These are phyloP conservation scores for Russula ochroleuca DNA, from an alignment of 768 basidiomycete genomes.

Conservation along the genomic window DNA sequence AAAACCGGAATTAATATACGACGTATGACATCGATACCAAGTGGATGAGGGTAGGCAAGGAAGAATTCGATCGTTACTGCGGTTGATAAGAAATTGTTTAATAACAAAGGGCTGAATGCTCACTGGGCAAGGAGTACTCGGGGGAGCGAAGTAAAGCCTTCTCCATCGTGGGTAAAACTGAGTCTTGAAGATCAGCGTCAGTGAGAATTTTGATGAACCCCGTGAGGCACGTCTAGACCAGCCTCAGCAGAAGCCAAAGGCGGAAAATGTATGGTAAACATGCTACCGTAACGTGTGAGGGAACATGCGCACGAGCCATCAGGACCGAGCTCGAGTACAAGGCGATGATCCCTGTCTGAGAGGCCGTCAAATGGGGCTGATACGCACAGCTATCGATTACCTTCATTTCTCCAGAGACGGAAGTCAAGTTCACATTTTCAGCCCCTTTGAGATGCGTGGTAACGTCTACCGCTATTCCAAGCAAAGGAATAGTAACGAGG, in stretches of 20 bases:
- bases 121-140: constrained; percentile 67
- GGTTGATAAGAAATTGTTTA: constrained; percentile 14
- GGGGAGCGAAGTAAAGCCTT: constrained; percentile 80
- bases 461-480: constrained; percentile 70
- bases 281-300: constrained; percentile 53
- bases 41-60: constrained; percentile 45
- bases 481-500: constrained; percentile 44
- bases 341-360: constrained; percentile 52
- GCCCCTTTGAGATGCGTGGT: constrained; percentile 59
- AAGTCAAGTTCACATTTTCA: constrained; percentile 41
- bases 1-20: constrained; percentile 55
- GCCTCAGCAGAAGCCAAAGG: constrained; percentile 15
- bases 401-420: constrained; percentile 46
- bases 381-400: constrained; percentile 31
- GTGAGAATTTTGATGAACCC: constrained; percentile 59
- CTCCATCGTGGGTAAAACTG: constrained; percentile 69
- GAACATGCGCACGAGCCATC: constrained; percentile 60
- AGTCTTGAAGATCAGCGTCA: constrained; percentile 46
- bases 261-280: constrained; percentile 26
- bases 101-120: constrained; percentile 27
- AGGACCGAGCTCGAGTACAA: constrained; percentile 60
- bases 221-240: constrained; percentile 44
- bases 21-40: constrained; percentile 47
- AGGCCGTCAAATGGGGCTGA: neutral
- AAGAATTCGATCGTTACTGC: constrained; percentile 59